phyloP scores from a whole-genome alignment of 371 early-diverging fungal species.

The Rhizomucor miehei region DNA sequence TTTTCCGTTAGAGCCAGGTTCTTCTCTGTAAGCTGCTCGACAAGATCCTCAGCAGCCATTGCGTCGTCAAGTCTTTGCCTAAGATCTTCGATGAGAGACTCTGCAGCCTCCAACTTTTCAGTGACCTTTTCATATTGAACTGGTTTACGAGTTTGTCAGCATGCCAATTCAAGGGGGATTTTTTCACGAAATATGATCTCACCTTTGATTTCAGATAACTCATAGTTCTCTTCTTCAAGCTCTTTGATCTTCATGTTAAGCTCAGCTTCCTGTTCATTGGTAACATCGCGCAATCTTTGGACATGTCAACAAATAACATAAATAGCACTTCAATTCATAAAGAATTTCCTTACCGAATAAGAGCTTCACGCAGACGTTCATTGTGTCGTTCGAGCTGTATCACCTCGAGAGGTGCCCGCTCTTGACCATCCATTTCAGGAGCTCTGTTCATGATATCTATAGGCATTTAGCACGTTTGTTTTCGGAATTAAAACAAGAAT shows the following conservation, averaged over 20 bases:
- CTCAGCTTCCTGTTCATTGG: slow-evolving; percentile 71
- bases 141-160: slow-evolving; percentile 8
- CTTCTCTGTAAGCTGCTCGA: slow-evolving; percentile 77
- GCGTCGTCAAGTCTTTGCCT: slow-evolving; percentile 83
- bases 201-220: slow-evolving; percentile 53
- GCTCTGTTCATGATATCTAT: slow-evolving; percentile 39
- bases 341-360: slow-evolving; percentile 60
- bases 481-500: not conserved
- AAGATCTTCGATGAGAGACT: slow-evolving; percentile 77
- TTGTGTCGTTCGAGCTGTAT: slow-evolving; percentile 79
- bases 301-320: not conserved
- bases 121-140: slow-evolving; percentile 55
- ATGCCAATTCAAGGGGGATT: not conserved
- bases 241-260: slow-evolving; percentile 56
- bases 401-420: slow-evolving; percentile 55
- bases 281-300: slow-evolving; percentile 76
- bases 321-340: not conserved
- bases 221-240: slow-evolving; percentile 68
- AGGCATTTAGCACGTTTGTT: not conserved
- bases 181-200: no score
- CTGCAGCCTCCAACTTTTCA: slow-evolving; percentile 62
- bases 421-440: slow-evolving; percentile 28
- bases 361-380: slow-evolving; percentile 84
- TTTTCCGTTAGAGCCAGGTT: slow-evolving; percentile 71
- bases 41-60: slow-evolving; percentile 75